These are phyloP conservation scores for Neonothopanus nambi DNA, from an alignment of 1,284 basidiomycete species.

Conservation along the genomic window DNA sequence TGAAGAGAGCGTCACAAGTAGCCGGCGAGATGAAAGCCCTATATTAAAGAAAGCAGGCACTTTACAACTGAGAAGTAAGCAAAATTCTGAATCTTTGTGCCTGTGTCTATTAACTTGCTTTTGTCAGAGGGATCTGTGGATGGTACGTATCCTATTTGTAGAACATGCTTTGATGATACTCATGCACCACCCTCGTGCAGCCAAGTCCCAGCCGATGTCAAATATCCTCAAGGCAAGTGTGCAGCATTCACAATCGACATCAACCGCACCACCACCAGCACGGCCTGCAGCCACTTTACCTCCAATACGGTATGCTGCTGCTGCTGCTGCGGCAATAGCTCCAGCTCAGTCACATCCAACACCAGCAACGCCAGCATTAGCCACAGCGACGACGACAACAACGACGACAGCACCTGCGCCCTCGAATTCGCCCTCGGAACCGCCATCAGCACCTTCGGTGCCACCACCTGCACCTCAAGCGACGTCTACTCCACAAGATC, in stretches of 20 bases:
- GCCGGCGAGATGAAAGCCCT: constrained; percentile 76
- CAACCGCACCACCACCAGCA: constrained; percentile 30
- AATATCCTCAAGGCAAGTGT: constrained; percentile 74
- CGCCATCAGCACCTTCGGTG: constrained; percentile 36
- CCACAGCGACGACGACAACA: too few species aligned
- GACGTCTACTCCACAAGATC: constrained; percentile 39
- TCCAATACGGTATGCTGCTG: constrained; percentile 74
- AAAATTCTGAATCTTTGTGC: constrained; percentile 19
- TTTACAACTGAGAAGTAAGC: constrained; percentile 66
- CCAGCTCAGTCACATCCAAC: constrained; percentile 32
- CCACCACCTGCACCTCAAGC: constrained; percentile 39
- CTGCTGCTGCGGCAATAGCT: constrained; percentile 66
- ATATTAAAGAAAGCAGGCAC: constrained; percentile 71
- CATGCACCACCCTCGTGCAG: constrained; percentile 38
- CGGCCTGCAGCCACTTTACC: constrained; percentile 40
- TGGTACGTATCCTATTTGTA: constrained; percentile 28
- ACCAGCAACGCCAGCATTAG: constrained; percentile 20
- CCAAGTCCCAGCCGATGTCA: constrained; percentile 80
- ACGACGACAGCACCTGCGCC: constrained; percentile 34
- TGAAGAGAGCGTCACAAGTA: constrained; percentile 69
- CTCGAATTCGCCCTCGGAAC: constrained; percentile 37
- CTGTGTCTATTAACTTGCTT: constrained; percentile 13
- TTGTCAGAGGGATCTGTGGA: constrained; percentile 47
- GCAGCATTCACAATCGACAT: constrained; percentile 34
- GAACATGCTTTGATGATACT: neutral